phyloP scores from a whole-genome alignment of 2,329 filamentous ascomycete genomes.

The Aureobasidium namibiae region DNA sequence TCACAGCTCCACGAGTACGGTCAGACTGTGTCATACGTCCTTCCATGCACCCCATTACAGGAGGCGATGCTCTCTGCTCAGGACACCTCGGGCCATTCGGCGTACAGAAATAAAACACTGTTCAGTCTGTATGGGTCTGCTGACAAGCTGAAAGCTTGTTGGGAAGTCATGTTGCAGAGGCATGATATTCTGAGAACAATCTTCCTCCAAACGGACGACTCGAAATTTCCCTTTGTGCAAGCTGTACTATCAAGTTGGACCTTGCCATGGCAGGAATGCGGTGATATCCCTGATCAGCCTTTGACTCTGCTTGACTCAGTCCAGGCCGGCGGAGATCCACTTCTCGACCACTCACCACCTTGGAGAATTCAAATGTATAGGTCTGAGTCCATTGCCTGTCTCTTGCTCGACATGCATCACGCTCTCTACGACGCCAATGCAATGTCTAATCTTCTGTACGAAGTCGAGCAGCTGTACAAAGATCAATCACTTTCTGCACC shows the following conservation, averaged over 20 bases:
- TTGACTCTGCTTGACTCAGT: conserved; percentile 3
- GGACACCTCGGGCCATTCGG: conserved; percentile 33
- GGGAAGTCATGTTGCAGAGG: conserved; percentile 53
- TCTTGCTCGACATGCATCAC: conserved; percentile 60
- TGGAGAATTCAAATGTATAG: conserved; percentile 26
- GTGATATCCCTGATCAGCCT: not conserved
- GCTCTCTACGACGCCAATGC: conserved; percentile 81
- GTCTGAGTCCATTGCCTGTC: conserved; percentile 19
- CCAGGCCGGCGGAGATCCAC: conserved; percentile 17
- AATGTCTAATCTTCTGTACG: conserved; percentile 59
- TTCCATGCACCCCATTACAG: conserved; percentile 81
- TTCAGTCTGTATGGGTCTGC: conserved; percentile 51
- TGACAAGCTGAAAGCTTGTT: conserved; percentile 47
- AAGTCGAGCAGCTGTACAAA: conserved; percentile 55
- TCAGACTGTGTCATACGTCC: conserved; percentile 44
- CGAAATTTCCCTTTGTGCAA: conserved; percentile 60
- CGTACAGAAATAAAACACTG: conserved; percentile 67
- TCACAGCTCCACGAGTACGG: conserved; percentile 18
- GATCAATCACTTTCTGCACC: conserved; percentile 40
- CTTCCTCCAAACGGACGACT: conserved; percentile 59
- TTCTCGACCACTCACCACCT: conserved; percentile 18
- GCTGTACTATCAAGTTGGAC: conserved; percentile 50
- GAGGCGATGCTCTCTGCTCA: conserved; percentile 73
- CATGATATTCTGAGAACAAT: conserved; percentile 73
- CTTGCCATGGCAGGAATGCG: conserved; percentile 32